Conservation (phyloP, 306 rosid genomes). For the Begonia loranthoides region DNA sequence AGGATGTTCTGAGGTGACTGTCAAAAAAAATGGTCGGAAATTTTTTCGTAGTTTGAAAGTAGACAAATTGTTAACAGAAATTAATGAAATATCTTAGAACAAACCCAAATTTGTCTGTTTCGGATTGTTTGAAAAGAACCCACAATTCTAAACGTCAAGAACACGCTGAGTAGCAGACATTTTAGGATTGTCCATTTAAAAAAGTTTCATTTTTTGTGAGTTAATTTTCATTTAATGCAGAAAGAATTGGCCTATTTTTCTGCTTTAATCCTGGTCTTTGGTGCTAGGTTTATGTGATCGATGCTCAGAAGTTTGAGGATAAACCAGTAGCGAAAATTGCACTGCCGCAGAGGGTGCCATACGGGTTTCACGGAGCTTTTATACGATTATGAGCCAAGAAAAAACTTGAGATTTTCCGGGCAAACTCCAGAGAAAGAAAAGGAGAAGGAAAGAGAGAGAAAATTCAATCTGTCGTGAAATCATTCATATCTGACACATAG, state of each 20-base stretch:
- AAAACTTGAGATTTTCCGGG: no score
- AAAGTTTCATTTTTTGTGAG: background rate
- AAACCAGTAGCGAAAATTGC: constrained; percentile 38
- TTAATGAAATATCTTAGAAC: no score
- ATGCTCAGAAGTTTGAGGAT: constrained; percentile 26
- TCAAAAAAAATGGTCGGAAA: no score
- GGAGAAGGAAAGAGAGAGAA: no score
- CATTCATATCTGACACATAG: no score
- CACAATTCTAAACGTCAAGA: no score
- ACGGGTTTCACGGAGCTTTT: constrained; percentile 71
- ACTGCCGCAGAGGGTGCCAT: constrained; percentile 57
- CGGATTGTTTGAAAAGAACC: background rate
- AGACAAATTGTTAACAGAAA: no score
- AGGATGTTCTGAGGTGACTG: no score
- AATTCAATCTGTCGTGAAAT: no score
- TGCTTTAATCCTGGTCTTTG: constrained; percentile 4
- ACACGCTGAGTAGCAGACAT: no score
- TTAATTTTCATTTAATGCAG: background rate
- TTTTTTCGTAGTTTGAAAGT: no score
- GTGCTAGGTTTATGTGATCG: constrained; percentile 36
- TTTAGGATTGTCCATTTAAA: background rate
- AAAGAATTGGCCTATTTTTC: background rate
- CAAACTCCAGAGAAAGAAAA: no score
- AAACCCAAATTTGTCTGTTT: background rate
- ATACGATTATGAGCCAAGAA: constrained; percentile 14